Base-by-base conservation (phyloP, 805 yeast species). In the Suhomyces faveliae region DNA sequence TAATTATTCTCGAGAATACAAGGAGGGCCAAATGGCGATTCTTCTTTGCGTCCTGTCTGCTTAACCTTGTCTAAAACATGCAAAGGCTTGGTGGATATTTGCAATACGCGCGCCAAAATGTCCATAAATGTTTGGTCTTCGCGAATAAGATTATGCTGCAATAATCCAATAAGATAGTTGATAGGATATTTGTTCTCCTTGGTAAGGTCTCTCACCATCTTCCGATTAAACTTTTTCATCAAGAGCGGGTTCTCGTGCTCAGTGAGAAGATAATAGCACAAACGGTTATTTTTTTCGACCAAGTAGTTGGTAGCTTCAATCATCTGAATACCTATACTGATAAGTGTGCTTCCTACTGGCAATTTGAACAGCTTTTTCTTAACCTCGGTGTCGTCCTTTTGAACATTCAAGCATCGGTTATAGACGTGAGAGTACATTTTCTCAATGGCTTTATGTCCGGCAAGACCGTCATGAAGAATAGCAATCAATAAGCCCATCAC, bases 101-200 rank as follows among this genome's bases (percentile, higher is more conserved):
- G 94, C 25, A 90, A 71, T 13, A 89, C 81, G 49, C 87, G 74
- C 0, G 96, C 85, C 22, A 90, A 66, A 19, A 83, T 64, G 60
- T 90, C 96, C 83, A 91, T 79, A 53, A 89, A 71, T 5, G 81
- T 80, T 5, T 85, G 81, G 60, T 87, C 95, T 45, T 85, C 87
- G 20, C 79, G 79, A 44, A 89, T 78, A n/a, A 83, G 61, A 6
- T 77, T 75, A 46, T 81, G 80, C 35, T 83, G 85, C 48, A 91
- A 68, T 13, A 91, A 63, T 5, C 71, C 70, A 23, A 91, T 70
- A 23, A 91, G 68, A 43, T 80, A 68, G 59, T 89, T 90, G 52
- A 91, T 76, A 1, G 97, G 96, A 64, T 78, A 89, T 58, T 77
- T 84, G 40, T 73, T 70, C 25, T 74, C 72, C 43, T 71, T 76